Conservation (phyloP, 2,329 filamentous ascomycete genomes). For the Cladosporium sphaerospermum region DNA sequence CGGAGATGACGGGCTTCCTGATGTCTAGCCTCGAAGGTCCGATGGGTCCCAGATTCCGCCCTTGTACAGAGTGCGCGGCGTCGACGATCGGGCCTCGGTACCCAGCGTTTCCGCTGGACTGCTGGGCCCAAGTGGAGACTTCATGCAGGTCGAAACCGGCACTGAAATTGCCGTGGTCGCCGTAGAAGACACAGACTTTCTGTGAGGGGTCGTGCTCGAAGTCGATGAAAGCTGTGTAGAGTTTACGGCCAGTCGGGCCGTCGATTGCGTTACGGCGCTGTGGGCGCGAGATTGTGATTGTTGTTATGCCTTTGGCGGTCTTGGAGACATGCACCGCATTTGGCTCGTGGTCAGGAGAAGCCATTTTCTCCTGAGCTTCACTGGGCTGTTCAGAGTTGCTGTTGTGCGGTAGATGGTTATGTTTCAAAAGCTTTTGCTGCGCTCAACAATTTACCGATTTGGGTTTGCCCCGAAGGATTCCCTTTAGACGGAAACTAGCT, state of each 20-base stretch:
- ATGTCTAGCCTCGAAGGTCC: conserved; percentile 47
- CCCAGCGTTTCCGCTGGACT: conserved; percentile 4
- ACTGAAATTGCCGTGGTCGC: conserved; percentile 45
- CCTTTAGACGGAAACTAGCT: no score
- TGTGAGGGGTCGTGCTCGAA: conserved; percentile 48
- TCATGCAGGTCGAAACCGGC: conserved; percentile 49
- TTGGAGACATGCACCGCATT: conserved; percentile 20
- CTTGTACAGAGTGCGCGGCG: conserved; percentile 29
- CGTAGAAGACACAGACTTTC: conserved; percentile 48
- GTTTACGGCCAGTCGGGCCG: conserved; percentile 40
- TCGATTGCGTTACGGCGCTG: conserved; percentile 50
- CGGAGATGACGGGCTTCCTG: conserved; percentile 48
- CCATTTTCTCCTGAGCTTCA: neutral
- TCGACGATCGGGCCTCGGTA: conserved; percentile 11
- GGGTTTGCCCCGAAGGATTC: no score
- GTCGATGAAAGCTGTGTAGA: conserved; percentile 42
- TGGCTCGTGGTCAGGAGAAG: conserved; percentile 8
- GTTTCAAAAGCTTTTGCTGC: no score
- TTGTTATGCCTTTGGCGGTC: conserved; percentile 41
- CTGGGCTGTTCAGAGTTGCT: neutral
- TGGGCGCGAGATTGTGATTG: conserved; percentile 50
- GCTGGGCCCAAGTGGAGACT: conserved; percentile 25
- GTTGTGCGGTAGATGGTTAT: no score
- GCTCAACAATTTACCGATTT: no score
- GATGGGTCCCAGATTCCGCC: conserved; percentile 43